Conservation (phyloP, 164 flowering plant genomes). For the Dillenia suffruticosa region DNA sequence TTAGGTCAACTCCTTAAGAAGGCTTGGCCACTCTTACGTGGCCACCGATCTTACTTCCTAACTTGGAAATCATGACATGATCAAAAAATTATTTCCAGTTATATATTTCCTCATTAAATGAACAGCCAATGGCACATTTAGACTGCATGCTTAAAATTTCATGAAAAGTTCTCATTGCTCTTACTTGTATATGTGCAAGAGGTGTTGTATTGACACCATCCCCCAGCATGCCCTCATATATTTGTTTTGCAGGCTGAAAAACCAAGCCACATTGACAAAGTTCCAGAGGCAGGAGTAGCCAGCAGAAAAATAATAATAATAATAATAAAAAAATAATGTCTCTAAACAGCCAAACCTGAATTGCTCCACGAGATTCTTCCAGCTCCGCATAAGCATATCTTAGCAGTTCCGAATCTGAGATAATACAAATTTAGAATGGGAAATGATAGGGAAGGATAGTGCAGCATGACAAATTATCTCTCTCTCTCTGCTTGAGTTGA, state of each 20-base stretch:
- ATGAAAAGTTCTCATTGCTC: constrained; percentile 3
- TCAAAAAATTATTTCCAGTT: too few species aligned
- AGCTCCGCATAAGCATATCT: constrained; percentile 93
- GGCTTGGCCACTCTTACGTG: too few species aligned
- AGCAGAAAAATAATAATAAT: constrained; percentile 1
- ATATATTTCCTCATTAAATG: too few species aligned
- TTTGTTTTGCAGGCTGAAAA: constrained; percentile 76
- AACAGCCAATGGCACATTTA: too few species aligned
- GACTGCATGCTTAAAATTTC: background rate
- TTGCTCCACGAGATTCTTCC: constrained; percentile 92
- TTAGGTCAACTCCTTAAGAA: too few species aligned
- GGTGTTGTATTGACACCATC: constrained; percentile 62
- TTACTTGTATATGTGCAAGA: constrained; percentile 89
- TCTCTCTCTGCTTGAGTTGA: too few species aligned
- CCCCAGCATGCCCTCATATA: constrained; percentile 79
- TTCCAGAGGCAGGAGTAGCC: background rate
- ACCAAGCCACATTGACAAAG: constrained; percentile 7
- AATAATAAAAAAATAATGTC: background rate
- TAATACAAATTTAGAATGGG: background rate
- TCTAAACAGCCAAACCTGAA: constrained; percentile 44
- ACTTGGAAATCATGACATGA: too few species aligned
- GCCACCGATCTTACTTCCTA: too few species aligned
- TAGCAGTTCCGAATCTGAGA: constrained; percentile 73
- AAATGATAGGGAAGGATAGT: background rate
- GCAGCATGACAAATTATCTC: too few species aligned